Conservation (phyloP, 306 rosid genomes). For the Lotus japonicus region DNA sequence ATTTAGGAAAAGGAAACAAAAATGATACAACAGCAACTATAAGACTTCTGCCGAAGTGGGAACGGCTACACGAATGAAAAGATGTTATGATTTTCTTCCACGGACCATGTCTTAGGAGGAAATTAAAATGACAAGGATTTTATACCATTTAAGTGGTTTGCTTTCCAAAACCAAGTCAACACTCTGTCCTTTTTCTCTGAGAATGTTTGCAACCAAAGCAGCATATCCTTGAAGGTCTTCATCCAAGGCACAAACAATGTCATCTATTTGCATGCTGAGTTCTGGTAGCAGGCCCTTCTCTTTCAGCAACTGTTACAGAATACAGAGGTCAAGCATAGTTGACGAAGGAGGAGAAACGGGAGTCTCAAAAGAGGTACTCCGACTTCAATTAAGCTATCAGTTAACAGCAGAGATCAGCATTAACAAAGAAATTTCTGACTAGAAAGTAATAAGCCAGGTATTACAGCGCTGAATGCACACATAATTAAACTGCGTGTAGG, state of each 20-base stretch:
- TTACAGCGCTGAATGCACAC: neutral
- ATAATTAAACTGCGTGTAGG: neutral
- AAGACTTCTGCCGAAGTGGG: neutral
- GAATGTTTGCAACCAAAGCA: constrained; percentile 72
- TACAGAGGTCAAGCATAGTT: neutral
- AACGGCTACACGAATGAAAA: neutral
- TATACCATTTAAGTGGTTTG: constrained; percentile 90
- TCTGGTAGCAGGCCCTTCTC: constrained; percentile 84
- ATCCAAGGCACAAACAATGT: constrained; percentile 86
- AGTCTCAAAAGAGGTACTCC: neutral
- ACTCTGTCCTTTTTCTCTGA: constrained; percentile 66
- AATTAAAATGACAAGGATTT: neutral
- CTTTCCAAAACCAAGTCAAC: constrained; percentile 91
- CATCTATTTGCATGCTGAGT: constrained; percentile 46
- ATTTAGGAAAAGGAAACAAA: neutral
- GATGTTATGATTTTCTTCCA: neutral
- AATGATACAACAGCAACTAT: neutral
- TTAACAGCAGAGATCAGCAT: constrained; percentile 12
- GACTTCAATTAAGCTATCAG: neutral
- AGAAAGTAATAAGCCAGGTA: constrained; percentile 14
- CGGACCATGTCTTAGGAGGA: neutral
- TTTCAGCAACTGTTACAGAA: constrained; percentile 65
- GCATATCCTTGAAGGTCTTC: constrained; percentile 87
- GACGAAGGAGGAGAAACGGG: neutral
- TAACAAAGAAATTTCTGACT: neutral